Evolutionary conservation across 2,329 filamentous ascomycete genomes (phyloP), one percentile per base, ranked within the genome.

Genomic region (Verticillium tricorpus): DNA sequence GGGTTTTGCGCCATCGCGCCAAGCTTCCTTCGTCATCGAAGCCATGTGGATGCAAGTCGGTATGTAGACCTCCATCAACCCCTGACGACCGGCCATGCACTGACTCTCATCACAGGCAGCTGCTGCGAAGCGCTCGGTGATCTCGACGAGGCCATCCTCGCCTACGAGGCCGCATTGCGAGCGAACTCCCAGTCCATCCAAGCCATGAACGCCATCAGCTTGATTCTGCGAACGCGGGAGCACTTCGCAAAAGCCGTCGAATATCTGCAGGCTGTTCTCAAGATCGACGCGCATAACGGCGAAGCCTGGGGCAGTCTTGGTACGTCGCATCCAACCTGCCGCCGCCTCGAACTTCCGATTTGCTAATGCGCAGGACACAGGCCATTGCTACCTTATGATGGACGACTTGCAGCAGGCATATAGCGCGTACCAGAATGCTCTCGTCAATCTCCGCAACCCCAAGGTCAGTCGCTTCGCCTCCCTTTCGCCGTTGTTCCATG

Each of bases 331-430:
- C 19, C 45, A 25, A 52, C 8, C 45, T 19, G 12, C 19, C n/a
- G 5, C 11, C n/a, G 11, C n/a, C 45, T 22, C 12, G 19, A 19
- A 22, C 19, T 3, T 4, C 8, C 12, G 32, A 57, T n/a, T 32
- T 58, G 60, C 69, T 73, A 58, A 71, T 68, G 68, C 52, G 19
- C 6, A 34, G 5, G 5, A 34, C 55, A 15, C 68, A 94, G 92
- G 95, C n/a, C 95, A 98, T 75, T 98, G 95, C 78, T 96, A 94
- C 73, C 82, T 99, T 31, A 99, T 99, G 95, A 96, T 97, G 86
- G 95, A 99, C 72, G 94, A 97, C 71, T 79, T 98, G 37, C 95
- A 98, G 77, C 93, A 98, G 72, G 95, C 95, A 1, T 99, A 99
- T 71, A 91, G 92, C 35, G 93, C 95, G 1, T 99, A 99, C 73